phyloP scores from a whole-genome alignment of 202 grass and related monocot genomes.

The Dendrocalamus latiflorus region DNA sequence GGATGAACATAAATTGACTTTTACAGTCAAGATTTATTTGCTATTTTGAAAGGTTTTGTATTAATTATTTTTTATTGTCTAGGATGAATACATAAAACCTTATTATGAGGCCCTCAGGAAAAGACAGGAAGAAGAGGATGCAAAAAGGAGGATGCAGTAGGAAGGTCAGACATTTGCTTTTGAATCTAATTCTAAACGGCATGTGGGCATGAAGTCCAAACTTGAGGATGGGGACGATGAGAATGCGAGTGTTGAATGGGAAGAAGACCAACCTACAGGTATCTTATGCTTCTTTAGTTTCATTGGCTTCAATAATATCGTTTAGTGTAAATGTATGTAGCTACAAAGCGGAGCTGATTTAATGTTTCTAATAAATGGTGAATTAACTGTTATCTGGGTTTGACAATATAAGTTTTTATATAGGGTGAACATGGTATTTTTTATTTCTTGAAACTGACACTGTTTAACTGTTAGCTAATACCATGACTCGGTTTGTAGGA shows the following conservation, averaged over 20 bases:
- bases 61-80: conserved; percentile 15
- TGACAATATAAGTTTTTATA: too few relatives aligned
- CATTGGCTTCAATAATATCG: not conserved
- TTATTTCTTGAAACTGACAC: too few relatives aligned
- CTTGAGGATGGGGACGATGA: conserved; percentile 57
- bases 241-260: conserved; percentile 70
- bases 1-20: not conserved
- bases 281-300: conserved; percentile 4
- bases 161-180: conserved; percentile 26
- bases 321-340: not conserved
- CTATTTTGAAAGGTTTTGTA: not conserved
- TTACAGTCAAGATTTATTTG: not conserved
- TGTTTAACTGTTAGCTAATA: too few relatives aligned
- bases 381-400: too few relatives aligned
- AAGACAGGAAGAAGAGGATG: conserved; percentile 49
- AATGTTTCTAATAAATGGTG: not conserved
- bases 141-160: conserved; percentile 44
- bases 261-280: conserved; percentile 58
- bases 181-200: conserved; percentile 50
- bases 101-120: conserved; percentile 79
- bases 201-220: conserved; percentile 81
- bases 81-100: conserved; percentile 88
- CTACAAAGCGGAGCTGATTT: not conserved
- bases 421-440: too few relatives aligned
- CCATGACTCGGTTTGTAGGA: too few relatives aligned